A percentile compares a stretch with the other conserved stretches of the same genome.
Evolutionary conservation across 257 asterid species (phyloP).

Genomic region (Prunella vulgaris): DNA sequence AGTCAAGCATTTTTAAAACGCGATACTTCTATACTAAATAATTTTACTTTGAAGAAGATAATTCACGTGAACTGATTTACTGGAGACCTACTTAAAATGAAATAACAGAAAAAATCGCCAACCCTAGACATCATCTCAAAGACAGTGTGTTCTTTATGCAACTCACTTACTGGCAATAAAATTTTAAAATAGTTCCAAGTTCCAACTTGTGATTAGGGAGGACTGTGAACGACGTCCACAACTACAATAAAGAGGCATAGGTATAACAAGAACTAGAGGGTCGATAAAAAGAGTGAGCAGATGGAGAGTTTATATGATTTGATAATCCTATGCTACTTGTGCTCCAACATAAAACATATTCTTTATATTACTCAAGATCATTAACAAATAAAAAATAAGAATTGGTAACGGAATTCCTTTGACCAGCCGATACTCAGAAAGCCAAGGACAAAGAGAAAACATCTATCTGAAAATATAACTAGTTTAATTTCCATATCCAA

Average conservation of each 20-base stretch:
- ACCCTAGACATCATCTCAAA: neutral
- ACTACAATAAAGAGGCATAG: neutral
- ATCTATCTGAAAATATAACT: neutral
- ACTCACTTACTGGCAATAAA: neutral
- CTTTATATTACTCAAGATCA: neutral
- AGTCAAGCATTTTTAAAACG: no score
- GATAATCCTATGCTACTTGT: neutral
- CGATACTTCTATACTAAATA: no score
- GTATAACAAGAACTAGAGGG: constrained; percentile 1
- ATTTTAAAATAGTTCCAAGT: neutral
- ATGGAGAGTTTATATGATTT: neutral
- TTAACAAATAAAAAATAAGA: neutral
- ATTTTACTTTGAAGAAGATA: no score
- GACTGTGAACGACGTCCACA: neutral
- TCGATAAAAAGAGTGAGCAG: neutral
- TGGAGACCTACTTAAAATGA: no score
- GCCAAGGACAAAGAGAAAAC: neutral
- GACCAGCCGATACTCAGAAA: neutral
- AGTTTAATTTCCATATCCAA: neutral
- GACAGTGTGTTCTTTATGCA: neutral
- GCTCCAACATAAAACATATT: neutral
- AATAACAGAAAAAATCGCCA: neutral
- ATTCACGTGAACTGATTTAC: no score
- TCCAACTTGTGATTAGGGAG: neutral
- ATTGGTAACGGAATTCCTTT: constrained; percentile 1